Conservation (phyloP, 441 rosid genomes). For the Adansonia rubrostipa region DNA sequence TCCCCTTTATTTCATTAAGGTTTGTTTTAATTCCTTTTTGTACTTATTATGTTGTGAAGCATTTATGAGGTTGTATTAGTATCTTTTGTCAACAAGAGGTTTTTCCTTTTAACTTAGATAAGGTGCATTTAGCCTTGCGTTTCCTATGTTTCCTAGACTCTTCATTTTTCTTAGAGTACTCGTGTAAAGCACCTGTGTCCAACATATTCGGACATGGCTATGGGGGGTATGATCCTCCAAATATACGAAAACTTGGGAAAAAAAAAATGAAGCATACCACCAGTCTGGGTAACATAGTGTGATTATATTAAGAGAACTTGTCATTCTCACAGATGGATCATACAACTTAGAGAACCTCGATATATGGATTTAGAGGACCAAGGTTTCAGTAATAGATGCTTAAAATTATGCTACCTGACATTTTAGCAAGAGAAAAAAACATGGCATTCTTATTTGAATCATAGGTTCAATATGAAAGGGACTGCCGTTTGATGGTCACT, state of each 20-base stretch:
- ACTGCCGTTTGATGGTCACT: background rate
- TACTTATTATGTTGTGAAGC: background rate
- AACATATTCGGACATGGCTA: background rate
- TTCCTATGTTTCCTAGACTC: background rate
- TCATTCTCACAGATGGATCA: background rate
- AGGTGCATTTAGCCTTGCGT: background rate
- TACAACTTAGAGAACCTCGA: slow-evolving; percentile 4
- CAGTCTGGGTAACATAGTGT: background rate
- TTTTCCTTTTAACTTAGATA: background rate
- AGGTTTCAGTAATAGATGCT: background rate
- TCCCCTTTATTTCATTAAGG: background rate
- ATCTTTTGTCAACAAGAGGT: background rate
- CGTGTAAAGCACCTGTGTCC: background rate
- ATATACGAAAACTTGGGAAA: background rate
- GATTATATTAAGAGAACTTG: background rate
- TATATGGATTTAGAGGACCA: slow-evolving; percentile 2
- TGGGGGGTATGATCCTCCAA: background rate
- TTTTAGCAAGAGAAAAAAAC: background rate
- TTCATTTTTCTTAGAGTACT: background rate
- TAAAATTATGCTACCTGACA: background rate
- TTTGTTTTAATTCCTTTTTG: slow-evolving; percentile 3
- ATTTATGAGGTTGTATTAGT: background rate
- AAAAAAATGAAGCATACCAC: background rate
- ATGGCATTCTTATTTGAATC: background rate
- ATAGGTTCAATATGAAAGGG: background rate